Base-by-base conservation (phyloP, 352 stramenopile genomes). In the Aphanomyces euteiches region DNA sequence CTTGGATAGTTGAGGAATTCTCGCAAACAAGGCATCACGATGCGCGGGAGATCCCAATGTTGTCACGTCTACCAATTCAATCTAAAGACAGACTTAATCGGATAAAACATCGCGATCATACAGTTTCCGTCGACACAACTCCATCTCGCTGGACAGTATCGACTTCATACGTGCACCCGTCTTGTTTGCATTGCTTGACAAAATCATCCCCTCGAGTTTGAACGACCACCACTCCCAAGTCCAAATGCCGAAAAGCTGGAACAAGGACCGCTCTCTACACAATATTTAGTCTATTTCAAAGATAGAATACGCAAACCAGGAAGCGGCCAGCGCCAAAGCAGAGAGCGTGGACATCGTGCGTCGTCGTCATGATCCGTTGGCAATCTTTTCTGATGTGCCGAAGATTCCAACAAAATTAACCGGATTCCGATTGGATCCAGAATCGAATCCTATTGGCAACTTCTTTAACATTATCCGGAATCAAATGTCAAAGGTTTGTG, bases 291-390 rank as follows among this genome's bases (percentile, higher is more conserved):
- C 66, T n/a, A 19, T 67, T 19, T 43, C 19, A 66, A 28, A 28
- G 28, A 28, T 28, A 28, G 15, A 56, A n/a, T 12, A 28, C 34
- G 73, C 60, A 72, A 66, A 90, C 83, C 72, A 92, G 58, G 72
- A 93, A 93, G 71, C 85, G 80, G 12, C 85, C 85, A 54, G 76
- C 83, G 65, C 85, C 85, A 48, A 93, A 83, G 78, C 81, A 89
- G 21, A 93, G 73, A 36, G 80, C 65, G 13, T 40, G 21, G 13
- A 72, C 65, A 45, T 13, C 12, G 8, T 8, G 15, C 17, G 37
- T 45, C 13, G 34, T 10, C 21, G 37, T 47, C 28, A 28, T 28
- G 28, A 43, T 60, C 37, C 10, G 17, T 34, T 60, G 54, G 37
- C 28, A n/a, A 60, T 41, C 43, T 50, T 50, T 50, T 28, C 28